These are phyloP conservation scores for Auricularia heimuer DNA, from an alignment of 768 basidiomycete genomes.

Conservation along the genomic window DNA sequence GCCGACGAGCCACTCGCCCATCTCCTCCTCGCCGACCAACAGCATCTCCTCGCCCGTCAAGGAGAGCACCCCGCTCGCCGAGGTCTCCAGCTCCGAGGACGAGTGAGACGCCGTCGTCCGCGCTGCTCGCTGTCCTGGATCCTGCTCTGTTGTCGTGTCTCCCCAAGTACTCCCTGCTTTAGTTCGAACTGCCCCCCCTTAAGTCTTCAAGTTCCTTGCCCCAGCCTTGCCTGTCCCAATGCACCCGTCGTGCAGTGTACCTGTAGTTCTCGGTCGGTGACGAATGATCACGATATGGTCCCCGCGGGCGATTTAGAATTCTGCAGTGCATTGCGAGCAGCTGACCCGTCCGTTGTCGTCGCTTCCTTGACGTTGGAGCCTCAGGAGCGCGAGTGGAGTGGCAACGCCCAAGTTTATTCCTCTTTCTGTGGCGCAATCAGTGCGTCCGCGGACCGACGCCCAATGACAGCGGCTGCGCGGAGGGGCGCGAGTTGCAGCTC, in stretches of 20 bases:
- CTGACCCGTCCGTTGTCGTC: neutral
- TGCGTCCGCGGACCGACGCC: neutral
- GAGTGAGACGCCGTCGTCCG: neutral
- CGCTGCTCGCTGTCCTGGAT: neutral
- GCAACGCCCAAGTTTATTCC: neutral
- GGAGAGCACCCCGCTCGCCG: slow-evolving; percentile 31
- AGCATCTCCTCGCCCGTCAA: slow-evolving; percentile 53
- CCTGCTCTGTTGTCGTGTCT: neutral
- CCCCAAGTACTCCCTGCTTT: neutral
- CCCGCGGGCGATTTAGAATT: neutral
- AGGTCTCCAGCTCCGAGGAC: slow-evolving; percentile 5
- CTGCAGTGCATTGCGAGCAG: neutral
- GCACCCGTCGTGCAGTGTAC: neutral
- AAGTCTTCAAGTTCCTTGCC: neutral
- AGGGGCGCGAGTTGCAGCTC: slow-evolving; percentile 2
- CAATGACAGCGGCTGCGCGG: neutral
- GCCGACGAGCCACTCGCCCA: slow-evolving; percentile 26
- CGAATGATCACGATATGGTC: neutral
- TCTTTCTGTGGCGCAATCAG: neutral
- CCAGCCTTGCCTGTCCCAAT: neutral
- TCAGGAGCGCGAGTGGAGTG: neutral
- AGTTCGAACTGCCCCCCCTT: neutral
- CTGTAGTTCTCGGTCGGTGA: neutral
- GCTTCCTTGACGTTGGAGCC: neutral
- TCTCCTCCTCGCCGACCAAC: slow-evolving; percentile 63